Evolutionary conservation across 2,329 filamentous ascomycete genomes (phyloP).

Genomic region (Xylariaceae sp.): DNA sequence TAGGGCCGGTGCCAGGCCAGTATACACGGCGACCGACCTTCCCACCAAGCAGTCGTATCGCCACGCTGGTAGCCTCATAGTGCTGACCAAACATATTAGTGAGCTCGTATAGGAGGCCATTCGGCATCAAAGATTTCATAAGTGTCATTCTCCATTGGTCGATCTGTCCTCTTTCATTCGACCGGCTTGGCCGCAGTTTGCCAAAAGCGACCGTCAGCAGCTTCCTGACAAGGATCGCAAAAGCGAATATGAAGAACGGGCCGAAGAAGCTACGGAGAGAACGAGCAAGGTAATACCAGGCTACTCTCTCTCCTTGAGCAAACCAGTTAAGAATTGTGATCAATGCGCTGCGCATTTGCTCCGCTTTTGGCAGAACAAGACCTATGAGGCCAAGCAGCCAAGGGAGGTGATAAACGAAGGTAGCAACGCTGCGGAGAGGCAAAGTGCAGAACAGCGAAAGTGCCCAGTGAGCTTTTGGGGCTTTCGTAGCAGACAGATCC

Average conservation of each 20-base stretch:
- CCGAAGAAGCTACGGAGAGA: slow-evolving; percentile 47
- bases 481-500: slow-evolving; percentile 46
- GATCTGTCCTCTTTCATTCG: slow-evolving; percentile 42
- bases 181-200: slow-evolving; percentile 42
- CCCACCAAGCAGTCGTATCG: slow-evolving; percentile 57
- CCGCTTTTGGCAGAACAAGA: slow-evolving; percentile 49
- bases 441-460: slow-evolving; percentile 49
- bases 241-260: slow-evolving; percentile 52
- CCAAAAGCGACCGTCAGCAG: slow-evolving; percentile 49
- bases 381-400: slow-evolving; percentile 53
- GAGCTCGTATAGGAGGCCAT: slow-evolving; percentile 51
- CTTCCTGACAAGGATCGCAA: slow-evolving; percentile 49
- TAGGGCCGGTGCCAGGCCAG: slow-evolving; percentile 62
- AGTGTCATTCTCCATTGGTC: slow-evolving; percentile 52
- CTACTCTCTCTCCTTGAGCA: slow-evolving; percentile 51
- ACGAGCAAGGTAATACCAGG: slow-evolving; percentile 57
- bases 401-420: slow-evolving; percentile 52
- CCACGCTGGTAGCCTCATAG: slow-evolving; percentile 60
- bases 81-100: slow-evolving; percentile 59
- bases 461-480: slow-evolving; percentile 52
- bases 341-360: slow-evolving; percentile 43
- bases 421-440: slow-evolving; percentile 49
- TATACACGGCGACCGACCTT: slow-evolving; percentile 60
- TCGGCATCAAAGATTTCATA: slow-evolving; percentile 52
- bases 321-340: slow-evolving; percentile 55